These are phyloP conservation scores for Acrocalymma vagum DNA, from an alignment of 2,329 filamentous ascomycete genomes.

Conservation along the genomic window DNA sequence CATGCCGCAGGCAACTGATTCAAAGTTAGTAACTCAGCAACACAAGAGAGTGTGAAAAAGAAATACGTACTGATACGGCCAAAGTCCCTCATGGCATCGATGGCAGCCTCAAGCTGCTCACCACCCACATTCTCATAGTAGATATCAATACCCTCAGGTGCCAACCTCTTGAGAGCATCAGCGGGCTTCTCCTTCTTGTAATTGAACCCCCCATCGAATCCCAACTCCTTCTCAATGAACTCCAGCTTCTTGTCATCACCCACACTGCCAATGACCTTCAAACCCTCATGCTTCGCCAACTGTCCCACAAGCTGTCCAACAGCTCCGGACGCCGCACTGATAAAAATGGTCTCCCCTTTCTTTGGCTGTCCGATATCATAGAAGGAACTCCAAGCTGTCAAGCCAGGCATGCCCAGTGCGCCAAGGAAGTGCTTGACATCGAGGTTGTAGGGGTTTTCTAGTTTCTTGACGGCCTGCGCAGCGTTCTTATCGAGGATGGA, in stretches of 20 bases:
- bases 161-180: constrained; percentile 74
- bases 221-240: constrained; percentile 74
- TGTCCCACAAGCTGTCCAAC: constrained; percentile 87
- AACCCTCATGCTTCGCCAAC: constrained; percentile 80
- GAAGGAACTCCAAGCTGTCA: constrained; percentile 78
- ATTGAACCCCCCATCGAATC: constrained; percentile 81
- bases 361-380: constrained; percentile 79
- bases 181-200: constrained; percentile 82
- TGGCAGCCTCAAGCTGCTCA: constrained; percentile 74
- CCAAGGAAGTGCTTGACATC: constrained; percentile 76
- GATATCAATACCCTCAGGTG: constrained; percentile 81
- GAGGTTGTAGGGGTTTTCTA: constrained; percentile 75
- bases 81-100: constrained; percentile 69
- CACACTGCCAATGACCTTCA: constrained; percentile 81
- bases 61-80: constrained; percentile 70
- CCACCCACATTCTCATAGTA: constrained; percentile 86
- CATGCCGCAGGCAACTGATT: constrained; percentile 63
- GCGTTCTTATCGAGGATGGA: constrained; percentile 62
- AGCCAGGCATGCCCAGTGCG: constrained; percentile 78
- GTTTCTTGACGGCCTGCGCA: constrained; percentile 56
- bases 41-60: neutral
- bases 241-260: constrained; percentile 82
- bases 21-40: constrained; percentile 2
- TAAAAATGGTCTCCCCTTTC: constrained; percentile 82
- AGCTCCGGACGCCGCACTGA: constrained; percentile 80